Conservation (phyloP, 371 early-diverging fungal species). For the Parasitella parasitica region DNA sequence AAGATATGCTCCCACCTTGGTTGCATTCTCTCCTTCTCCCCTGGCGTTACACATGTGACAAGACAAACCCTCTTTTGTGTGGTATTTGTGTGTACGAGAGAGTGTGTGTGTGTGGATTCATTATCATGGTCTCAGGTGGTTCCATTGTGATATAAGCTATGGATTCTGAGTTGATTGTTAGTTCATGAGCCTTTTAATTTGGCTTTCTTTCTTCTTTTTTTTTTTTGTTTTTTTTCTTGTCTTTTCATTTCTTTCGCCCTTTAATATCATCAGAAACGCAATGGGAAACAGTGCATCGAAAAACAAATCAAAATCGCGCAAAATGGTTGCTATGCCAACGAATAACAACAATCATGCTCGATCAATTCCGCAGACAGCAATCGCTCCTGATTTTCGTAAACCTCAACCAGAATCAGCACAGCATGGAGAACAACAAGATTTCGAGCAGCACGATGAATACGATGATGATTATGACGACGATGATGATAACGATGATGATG, state of each 20-base stretch:
- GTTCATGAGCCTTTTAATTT: not conserved
- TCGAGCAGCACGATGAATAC: not conserved
- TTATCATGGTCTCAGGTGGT: not conserved
- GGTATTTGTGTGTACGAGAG: no score
- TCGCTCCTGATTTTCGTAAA: not conserved
- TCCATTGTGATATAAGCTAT: not conserved
- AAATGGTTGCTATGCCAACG: not conserved
- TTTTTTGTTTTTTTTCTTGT: not conserved
- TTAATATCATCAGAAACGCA: no score
- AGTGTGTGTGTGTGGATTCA: not conserved
- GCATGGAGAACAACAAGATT: not conserved
- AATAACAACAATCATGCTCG: not conserved
- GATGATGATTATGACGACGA: not conserved
- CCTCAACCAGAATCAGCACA: not conserved
- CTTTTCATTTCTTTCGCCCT: no score
- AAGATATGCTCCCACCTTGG: not conserved
- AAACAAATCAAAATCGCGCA: not conserved
- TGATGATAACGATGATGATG: not conserved
- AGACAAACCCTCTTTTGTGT: not conserved
- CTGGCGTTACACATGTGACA: not conserved
- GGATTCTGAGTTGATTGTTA: not conserved
- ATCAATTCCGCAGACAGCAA: not conserved
- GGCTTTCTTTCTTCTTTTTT: not conserved
- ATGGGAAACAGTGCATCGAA: slow-evolving; percentile 22
- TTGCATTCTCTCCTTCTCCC: not conserved